Evolutionary conservation across 1,284 basidiomycete genomes (phyloP), one percentile per base, ranked within the genome.

Genomic region (Trametes polyzona): DNA sequence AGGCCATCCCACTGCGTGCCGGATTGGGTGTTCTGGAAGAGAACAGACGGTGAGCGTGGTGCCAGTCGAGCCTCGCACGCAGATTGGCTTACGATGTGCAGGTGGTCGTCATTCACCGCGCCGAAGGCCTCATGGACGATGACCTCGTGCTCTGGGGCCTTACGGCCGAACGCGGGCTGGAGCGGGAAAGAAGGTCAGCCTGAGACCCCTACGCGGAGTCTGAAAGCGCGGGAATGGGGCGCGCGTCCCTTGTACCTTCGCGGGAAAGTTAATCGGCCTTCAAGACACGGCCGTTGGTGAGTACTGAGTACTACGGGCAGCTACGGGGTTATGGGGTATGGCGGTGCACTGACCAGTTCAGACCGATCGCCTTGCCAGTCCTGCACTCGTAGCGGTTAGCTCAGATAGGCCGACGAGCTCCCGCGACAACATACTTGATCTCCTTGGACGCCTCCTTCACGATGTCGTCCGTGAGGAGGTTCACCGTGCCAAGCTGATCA

Each of bases 1-100:
- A 88, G 56, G 3, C 88, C 86, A 63, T 90, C 89, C 88, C 88
- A 90, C 62, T 91, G 89, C 3, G 86, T 81, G 23, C 88, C 87
- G 0, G 86, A 87, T 74, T 90, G 88, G 0, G 87, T 86, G 61
- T 91, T 90, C 85, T 90, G 61, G 7, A 52, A 30, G 16, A 48
- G 14, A n/a, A n/a, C n/a, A n/a, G n/a, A n/a, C n/a, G 37, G 19
- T 30, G 33, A 19, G 30, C 16, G 27, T 4, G 16, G 43, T 0
- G 17, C n/a, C 24, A n/a, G 8, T 1, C 40, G 10, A 26, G 40
- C 41, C 1, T 14, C n/a, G 39, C 2, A 5, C 3, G 30, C 6
- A 33, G 14, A 16, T 17, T 11, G 14, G 71, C 81, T 32, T 63
- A 88, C 86, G 17, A 88, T 86, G 63, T 85, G 77, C 23, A 88